A percentile compares a stretch with the other conserved stretches of the same genome.
phyloP scores from a whole-genome alignment of 176 grass and related monocot species.

The Aechmea fasciata region DNA sequence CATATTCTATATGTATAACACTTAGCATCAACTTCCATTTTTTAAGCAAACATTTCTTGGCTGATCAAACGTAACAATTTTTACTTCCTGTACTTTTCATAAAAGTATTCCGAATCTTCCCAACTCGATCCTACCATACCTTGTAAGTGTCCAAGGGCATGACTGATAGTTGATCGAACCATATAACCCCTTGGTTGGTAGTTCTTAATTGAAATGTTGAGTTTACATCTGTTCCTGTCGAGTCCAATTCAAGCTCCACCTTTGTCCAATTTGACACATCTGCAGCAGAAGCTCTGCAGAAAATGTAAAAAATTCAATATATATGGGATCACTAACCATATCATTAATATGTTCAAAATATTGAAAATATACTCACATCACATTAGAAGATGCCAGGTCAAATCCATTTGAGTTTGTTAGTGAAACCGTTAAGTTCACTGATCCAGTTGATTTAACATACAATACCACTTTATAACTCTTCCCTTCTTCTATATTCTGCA shows the following conservation, averaged over 20 bases:
- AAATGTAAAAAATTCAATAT: neutral
- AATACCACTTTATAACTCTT: conserved; percentile 64
- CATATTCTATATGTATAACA: too few relatives aligned
- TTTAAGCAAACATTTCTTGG: too few relatives aligned
- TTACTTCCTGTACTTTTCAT: neutral
- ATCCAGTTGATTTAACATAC: conserved; percentile 39
- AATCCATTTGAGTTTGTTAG: conserved; percentile 50
- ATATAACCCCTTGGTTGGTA: conserved; percentile 33
- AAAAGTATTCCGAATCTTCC: neutral
- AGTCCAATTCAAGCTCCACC: conserved; percentile 24
- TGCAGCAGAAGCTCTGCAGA: conserved; percentile 28
- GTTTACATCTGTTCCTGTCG: conserved; percentile 18
- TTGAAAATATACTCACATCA: conserved; percentile 35
- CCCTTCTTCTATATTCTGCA: conserved; percentile 76
- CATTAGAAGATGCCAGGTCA: conserved; percentile 40
- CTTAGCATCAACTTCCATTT: too few relatives aligned
- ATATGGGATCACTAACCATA: neutral
- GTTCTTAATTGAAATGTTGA: conserved; percentile 42
- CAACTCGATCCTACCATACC: conserved; percentile 8
- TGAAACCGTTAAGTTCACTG: conserved; percentile 38
- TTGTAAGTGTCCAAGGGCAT: conserved; percentile 29
- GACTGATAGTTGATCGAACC: conserved; percentile 45
- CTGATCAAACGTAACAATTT: neutral
- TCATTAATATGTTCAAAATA: neutral
- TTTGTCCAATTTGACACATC: conserved; percentile 33